Percentiles rank a stretch among this genome's conserved stretches.
These are phyloP conservation scores for Dioscorea alata DNA, from an alignment of 106 monocot species.

Conservation along the genomic window DNA sequence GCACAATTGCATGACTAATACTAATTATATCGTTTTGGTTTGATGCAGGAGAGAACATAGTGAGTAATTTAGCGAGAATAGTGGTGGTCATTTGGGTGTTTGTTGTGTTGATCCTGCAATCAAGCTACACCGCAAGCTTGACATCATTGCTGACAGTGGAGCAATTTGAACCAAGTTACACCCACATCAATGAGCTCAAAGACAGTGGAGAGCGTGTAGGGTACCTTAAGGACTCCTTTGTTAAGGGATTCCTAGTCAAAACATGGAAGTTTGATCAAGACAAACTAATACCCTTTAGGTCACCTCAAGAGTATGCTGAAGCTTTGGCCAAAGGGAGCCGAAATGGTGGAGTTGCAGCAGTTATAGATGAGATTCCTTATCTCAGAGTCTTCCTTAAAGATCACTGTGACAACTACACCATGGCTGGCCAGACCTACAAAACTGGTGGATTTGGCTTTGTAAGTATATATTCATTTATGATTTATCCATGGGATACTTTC, in stretches of 20 bases:
- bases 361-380: slow-evolving; percentile 42
- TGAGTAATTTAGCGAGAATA: slow-evolving; percentile 49
- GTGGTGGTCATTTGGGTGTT: slow-evolving; percentile 79
- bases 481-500: background rate
- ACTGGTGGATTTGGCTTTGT: slow-evolving; percentile 41
- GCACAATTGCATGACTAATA: too few species aligned
- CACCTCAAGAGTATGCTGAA: slow-evolving; percentile 20
- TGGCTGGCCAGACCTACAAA: slow-evolving; percentile 5
- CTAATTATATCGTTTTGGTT: background rate
- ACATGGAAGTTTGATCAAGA: slow-evolving; percentile 5
- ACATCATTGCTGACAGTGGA: slow-evolving; percentile 67
- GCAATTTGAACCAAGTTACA: slow-evolving; percentile 51
- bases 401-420: slow-evolving; percentile 27
- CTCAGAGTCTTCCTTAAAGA: slow-evolving; percentile 29
- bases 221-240: slow-evolving; percentile 28
- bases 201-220: slow-evolving; percentile 42
- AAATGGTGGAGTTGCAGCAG: slow-evolving; percentile 27
- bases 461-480: background rate
- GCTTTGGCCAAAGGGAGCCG: slow-evolving; percentile 15
- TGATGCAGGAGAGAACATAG: slow-evolving; percentile 18
- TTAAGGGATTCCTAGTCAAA: slow-evolving; percentile 4
- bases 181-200: slow-evolving; percentile 34
- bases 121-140: slow-evolving; percentile 80
- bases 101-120: slow-evolving; percentile 68
- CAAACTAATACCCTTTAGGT: slow-evolving; percentile 12